Evolutionary conservation across 805 yeast species (phyloP).

Genomic region (Monosporozyma servazzii): DNA sequence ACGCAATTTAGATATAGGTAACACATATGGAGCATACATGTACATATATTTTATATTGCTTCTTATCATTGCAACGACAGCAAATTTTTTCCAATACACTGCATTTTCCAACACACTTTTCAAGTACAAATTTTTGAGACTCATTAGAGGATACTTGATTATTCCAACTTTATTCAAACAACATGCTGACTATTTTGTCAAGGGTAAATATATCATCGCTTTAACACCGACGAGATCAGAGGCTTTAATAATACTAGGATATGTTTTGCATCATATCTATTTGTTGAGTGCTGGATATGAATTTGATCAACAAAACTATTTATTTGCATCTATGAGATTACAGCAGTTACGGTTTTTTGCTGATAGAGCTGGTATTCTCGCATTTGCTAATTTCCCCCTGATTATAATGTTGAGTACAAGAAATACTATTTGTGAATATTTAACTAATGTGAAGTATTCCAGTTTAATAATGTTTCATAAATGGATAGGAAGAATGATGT

Average conservation of each 20-base stretch:
- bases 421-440: slow-evolving; percentile 52
- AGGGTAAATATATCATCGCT: slow-evolving; percentile 8
- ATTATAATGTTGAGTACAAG: slow-evolving; percentile 60
- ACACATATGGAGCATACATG: slow-evolving; percentile 9
- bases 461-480: slow-evolving; percentile 61
- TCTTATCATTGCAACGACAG: slow-evolving; percentile 4
- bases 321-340: slow-evolving; percentile 8
- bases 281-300: slow-evolving; percentile 8
- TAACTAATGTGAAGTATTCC: slow-evolving; percentile 56
- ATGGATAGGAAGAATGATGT: slow-evolving; percentile 38
- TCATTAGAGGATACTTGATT: slow-evolving; percentile 12
- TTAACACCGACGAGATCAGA: slow-evolving; percentile 20
- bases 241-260: slow-evolving; percentile 11
- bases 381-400: slow-evolving; percentile 42
- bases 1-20: slow-evolving; percentile 15
- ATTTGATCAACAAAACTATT: slow-evolving; percentile 12
- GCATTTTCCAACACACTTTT: slow-evolving; percentile 8
- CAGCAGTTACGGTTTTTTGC: slow-evolving; percentile 30
- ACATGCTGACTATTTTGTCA: slow-evolving; percentile 15
- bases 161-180: slow-evolving; percentile 12
- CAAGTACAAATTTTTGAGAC: slow-evolving; percentile 6
- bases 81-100: slow-evolving; percentile 9
- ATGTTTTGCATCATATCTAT: slow-evolving; percentile 11
- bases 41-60: slow-evolving; percentile 11
- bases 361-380: slow-evolving; percentile 41